phyloP scores from a whole-genome alignment of 768 basidiomycete species.

The Pleurotus giganteus region DNA sequence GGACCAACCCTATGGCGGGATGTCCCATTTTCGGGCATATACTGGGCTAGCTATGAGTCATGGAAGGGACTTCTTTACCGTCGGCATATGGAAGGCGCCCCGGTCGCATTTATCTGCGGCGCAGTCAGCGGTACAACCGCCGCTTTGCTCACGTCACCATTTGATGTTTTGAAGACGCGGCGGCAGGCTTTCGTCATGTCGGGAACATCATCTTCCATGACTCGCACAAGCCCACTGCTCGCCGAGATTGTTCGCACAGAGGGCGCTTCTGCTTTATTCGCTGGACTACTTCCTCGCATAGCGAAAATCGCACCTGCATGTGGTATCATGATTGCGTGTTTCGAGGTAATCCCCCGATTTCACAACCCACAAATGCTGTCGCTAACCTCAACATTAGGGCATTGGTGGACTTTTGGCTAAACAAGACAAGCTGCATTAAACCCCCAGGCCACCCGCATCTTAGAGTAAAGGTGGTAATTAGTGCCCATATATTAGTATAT shows the following conservation, averaged over 20 bases:
- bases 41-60: constrained; percentile 94
- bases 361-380: constrained; percentile 10
- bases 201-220: constrained; percentile 34
- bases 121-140: constrained; percentile 85
- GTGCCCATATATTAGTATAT: constrained; percentile 12
- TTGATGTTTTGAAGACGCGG: constrained; percentile 95
- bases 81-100: constrained; percentile 53
- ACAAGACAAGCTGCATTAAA: constrained; percentile 19
- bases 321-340: constrained; percentile 97
- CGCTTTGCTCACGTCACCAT: constrained; percentile 88
- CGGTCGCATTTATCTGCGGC: constrained; percentile 84
- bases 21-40: constrained; percentile 94
- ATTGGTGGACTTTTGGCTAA: constrained; percentile 53
- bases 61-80: constrained; percentile 65
- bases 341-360: constrained; percentile 54
- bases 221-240: constrained; percentile 63
- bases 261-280: constrained; percentile 74
- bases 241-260: constrained; percentile 74
- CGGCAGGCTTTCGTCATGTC: constrained; percentile 82
- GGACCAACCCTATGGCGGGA: constrained; percentile 95
- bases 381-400: constrained; percentile 38
- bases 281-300: constrained; percentile 83
- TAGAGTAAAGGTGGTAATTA: constrained; percentile 2
- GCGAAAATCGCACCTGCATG: constrained; percentile 98
- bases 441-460: constrained; percentile 11